Evolutionary conservation across 73 alveolate genomes (phyloP).

Genomic region (Paramecium caudatum): DNA sequence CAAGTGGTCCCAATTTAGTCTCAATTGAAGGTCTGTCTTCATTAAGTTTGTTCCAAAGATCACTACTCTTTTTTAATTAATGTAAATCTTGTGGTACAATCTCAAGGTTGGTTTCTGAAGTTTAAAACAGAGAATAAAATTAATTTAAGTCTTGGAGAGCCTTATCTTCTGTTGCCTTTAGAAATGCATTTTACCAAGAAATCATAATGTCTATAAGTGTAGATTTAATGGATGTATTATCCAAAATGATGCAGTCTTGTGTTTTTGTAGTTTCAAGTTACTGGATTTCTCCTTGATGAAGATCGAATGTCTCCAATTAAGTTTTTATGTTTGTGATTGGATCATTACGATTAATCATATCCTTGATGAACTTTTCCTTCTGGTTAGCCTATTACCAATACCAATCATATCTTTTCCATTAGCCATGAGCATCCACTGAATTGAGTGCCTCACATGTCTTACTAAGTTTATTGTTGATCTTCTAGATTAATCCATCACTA

Average conservation of each 20-base stretch:
- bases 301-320: conserved; percentile 68
- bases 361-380: conserved; percentile 69
- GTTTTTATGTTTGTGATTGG: conserved; percentile 70
- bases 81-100: conserved; percentile 68
- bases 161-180: conserved; percentile 71
- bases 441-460: conserved; percentile 63
- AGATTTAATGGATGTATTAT: conserved; percentile 71
- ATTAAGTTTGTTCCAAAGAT: conserved; percentile 82
- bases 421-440: conserved; percentile 71
- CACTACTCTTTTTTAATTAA: conserved; percentile 83
- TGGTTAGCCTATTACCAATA: conserved; percentile 63
- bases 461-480: conserved; percentile 54
- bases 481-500: conserved; percentile 56
- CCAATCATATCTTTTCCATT: conserved; percentile 73
- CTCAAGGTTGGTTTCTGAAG: conserved; percentile 66
- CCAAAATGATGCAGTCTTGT: conserved; percentile 73
- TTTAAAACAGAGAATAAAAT: conserved; percentile 46
- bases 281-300: conserved; percentile 70
- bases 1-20: conserved; percentile 86
- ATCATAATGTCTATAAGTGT: conserved; percentile 70
- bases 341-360: conserved; percentile 68
- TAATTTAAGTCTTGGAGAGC: conserved; percentile 73
- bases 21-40: conserved; percentile 83
- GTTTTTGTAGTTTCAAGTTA: conserved; percentile 70
- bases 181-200: conserved; percentile 73